Evolutionary conservation across 805 yeast genomes (phyloP).

Genomic region (Candida sphagnicola): DNA sequence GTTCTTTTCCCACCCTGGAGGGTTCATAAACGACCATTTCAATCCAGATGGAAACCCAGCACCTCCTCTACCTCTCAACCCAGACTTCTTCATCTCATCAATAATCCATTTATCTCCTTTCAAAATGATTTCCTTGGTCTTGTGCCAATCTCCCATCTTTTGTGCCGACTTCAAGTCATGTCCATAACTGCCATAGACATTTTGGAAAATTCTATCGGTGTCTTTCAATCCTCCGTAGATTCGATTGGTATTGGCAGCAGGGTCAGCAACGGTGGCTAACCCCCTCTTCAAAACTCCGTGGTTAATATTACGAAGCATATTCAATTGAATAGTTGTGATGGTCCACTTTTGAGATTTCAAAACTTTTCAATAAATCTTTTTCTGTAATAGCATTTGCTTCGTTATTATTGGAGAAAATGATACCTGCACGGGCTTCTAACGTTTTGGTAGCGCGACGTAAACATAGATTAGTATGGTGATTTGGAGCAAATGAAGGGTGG

Average conservation of each 20-base stretch:
- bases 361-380: neutral
- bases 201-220: slow-evolving; percentile 84
- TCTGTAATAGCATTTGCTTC: slow-evolving; percentile 3
- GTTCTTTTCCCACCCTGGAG: slow-evolving; percentile 93
- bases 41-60: slow-evolving; percentile 92
- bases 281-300: slow-evolving; percentile 20
- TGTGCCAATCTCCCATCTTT: slow-evolving; percentile 89
- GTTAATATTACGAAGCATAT: slow-evolving; percentile 35
- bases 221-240: slow-evolving; percentile 74
- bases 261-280: slow-evolving; percentile 45
- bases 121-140: slow-evolving; percentile 77
- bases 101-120: slow-evolving; percentile 91
- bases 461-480: neutral
- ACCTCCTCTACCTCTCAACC: slow-evolving; percentile 89
- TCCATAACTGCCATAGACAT: slow-evolving; percentile 72
- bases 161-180: slow-evolving; percentile 68
- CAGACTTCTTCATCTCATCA: slow-evolving; percentile 79
- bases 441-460: slow-evolving; percentile 8
- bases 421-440: neutral
- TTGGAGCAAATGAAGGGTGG: neutral
- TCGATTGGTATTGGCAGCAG: slow-evolving; percentile 47
- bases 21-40: slow-evolving; percentile 93
- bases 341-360: neutral
- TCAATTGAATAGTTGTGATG: slow-evolving; percentile 1
- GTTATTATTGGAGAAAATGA: slow-evolving; percentile 7